phyloP scores from a whole-genome alignment of 805 yeast species.

The Saccharomycopsis synnaedendra region DNA sequence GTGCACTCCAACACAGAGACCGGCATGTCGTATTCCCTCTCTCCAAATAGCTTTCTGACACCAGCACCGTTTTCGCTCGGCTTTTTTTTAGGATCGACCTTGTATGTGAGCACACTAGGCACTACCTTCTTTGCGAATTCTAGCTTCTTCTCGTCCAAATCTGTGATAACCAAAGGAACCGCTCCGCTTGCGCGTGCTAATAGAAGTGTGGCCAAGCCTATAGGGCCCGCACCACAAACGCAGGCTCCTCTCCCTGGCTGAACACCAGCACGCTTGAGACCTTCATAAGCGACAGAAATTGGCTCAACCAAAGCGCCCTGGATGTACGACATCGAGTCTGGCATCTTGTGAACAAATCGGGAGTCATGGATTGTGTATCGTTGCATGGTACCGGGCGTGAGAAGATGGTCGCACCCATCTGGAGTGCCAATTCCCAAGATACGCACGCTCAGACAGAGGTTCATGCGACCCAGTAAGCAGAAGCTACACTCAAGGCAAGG shows the following conservation, averaged over 20 bases:
- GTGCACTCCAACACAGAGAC: constrained; percentile 41
- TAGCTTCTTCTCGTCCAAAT: constrained; percentile 32
- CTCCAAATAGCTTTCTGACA: constrained; percentile 27
- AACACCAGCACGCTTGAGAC: constrained; percentile 35
- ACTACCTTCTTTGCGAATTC: constrained; percentile 34
- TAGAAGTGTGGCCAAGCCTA: constrained; percentile 37
- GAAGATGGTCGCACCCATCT: constrained; percentile 4
- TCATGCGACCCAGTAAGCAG: constrained; percentile 30
- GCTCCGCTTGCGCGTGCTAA: constrained; percentile 44
- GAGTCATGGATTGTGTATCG: constrained; percentile 25
- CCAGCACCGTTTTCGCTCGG: constrained; percentile 28
- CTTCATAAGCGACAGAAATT: constrained; percentile 41
- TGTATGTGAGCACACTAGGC: constrained; percentile 35
- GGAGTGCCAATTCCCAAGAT: constrained; percentile 28
- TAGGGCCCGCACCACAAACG: constrained; percentile 51
- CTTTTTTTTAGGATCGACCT: constrained; percentile 25
- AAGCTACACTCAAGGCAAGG: constrained; percentile 34
- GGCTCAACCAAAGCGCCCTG: constrained; percentile 50
- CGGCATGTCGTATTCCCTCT: constrained; percentile 28
- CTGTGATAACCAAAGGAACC: constrained; percentile 39
- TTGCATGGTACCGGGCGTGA: constrained; percentile 27
- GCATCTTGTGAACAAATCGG: constrained; percentile 26
- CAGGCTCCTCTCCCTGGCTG: constrained; percentile 35
- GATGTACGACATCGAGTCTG: constrained; percentile 33
- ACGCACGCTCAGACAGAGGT: constrained; percentile 28